Base-by-base conservation (phyloP, 441 rosid genomes). In the Metrosideros polymorpha region DNA sequence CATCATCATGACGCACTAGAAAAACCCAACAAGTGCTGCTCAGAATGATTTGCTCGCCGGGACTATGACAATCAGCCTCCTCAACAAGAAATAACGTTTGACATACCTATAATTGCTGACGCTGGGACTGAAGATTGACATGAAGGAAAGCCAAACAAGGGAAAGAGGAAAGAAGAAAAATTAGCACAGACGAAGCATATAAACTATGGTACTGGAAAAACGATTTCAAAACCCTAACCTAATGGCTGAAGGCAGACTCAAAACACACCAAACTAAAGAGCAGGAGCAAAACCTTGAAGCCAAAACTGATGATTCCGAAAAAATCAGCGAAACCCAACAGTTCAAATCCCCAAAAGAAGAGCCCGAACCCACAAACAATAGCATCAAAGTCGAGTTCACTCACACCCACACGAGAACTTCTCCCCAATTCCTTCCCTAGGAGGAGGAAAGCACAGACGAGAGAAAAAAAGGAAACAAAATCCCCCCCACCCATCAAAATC, bases 1-100 rank as follows among this genome's bases (percentile, higher is more conserved):
- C 76, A 92, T 89, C 95, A 92, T 90, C 85, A 49, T 89, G 90
- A 85, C 43, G n/a, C 53, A 61, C 54, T 49, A 57, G 50, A 75
- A 32, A 15, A 50, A n/a, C n/a, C 66, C 52, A 8, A 57, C 32
- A 13, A 43, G 82, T 42, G 47, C 35, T 30, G 29, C 35, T 45
- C 53, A 82, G 71, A 51, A 61, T 18, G 24, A 35, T 10, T 12
- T 19, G 55, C 55, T 6, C 29, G 7, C 19, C 25, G 15, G 52
- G 24, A 79, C 51, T 13, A 51, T 12, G 27, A 32, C 22, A 50
- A 83, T 42, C 45, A 53, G 79, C 79, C 79, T 71, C 12, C 8
- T 39, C 47, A 39, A 39, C 47, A 12, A 71, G 45, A 1, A 71
- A 42, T 71, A 24, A 22, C 13, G 47, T 39, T 39, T n/a, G 79